Evolutionary conservation across 2,329 filamentous ascomycete species (phyloP).

Genomic region (Dactylellina parvicollis): DNA sequence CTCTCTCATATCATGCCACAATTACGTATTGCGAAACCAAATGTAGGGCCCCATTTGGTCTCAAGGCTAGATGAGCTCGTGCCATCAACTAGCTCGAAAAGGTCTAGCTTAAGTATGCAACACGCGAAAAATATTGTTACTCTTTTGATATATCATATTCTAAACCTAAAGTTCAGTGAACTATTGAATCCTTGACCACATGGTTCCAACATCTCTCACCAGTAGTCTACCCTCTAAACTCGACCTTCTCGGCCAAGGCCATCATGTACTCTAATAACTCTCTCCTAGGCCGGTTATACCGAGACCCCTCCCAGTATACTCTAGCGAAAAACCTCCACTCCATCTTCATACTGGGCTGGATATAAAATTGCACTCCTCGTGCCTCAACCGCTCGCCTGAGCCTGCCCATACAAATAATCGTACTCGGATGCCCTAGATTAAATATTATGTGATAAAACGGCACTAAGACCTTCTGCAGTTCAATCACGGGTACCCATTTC

Average conservation of each 20-base stretch:
- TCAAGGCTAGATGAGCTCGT: too few species aligned
- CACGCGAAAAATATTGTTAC: too few species aligned
- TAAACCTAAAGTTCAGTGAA: too few species aligned
- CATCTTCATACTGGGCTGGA: not conserved
- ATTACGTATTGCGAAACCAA: too few species aligned
- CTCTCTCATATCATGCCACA: too few species aligned
- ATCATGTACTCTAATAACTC: constrained; percentile 1
- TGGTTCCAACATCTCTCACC: too few species aligned
- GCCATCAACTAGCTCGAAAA: not conserved
- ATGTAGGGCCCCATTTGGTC: too few species aligned
- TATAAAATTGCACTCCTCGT: constrained; percentile 6
- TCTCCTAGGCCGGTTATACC: not conserved
- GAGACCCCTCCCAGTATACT: constrained; percentile 8
- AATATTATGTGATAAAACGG: not conserved
- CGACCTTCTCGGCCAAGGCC: not conserved
- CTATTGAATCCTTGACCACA: too few species aligned
- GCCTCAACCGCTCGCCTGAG: not conserved
- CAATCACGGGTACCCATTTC: not conserved
- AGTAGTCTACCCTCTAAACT: too few species aligned
- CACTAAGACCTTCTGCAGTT: not conserved
- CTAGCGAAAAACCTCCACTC: not conserved
- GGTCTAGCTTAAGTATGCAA: too few species aligned
- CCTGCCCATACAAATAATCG: constrained; percentile 8
- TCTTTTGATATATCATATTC: too few species aligned
- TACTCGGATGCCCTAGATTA: constrained; percentile 15